Evolutionary conservation across 139 green algal species (phyloP).

Genomic region (Trebouxia sp.): DNA sequence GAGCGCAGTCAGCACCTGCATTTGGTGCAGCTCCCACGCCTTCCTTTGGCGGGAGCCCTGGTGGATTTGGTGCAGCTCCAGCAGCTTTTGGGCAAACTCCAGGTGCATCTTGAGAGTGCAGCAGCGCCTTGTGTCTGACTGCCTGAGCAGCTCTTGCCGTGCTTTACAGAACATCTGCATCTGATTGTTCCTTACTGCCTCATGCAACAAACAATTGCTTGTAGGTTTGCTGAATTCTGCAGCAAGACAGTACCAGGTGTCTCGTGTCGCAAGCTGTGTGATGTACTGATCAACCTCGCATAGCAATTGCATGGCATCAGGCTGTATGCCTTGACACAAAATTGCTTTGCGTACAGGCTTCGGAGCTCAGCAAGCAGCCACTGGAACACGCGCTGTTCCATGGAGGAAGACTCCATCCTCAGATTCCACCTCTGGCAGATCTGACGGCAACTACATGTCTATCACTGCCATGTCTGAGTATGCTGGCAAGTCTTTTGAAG

Average conservation of each 20-base stretch:
- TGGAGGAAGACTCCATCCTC: slow-evolving; percentile 69
- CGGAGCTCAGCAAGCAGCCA: background rate
- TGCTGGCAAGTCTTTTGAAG: slow-evolving; percentile 76
- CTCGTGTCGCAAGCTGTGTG: too few relatives aligned
- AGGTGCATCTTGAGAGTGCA: background rate
- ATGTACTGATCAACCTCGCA: too few relatives aligned
- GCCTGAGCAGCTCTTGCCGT: too few relatives aligned
- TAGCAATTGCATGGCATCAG: too few relatives aligned
- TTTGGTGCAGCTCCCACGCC: background rate
- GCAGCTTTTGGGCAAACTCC: background rate
- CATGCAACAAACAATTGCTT: too few relatives aligned
- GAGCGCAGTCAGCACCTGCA: too few relatives aligned
- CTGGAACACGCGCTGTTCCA: slow-evolving; percentile 54
- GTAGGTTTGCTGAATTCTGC: too few relatives aligned
- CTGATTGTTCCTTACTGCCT: too few relatives aligned
- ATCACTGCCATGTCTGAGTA: slow-evolving; percentile 87
- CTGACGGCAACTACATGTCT: slow-evolving; percentile 55
- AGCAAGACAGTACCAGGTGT: too few relatives aligned
- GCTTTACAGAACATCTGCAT: too few relatives aligned
- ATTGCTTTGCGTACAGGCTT: slow-evolving; percentile 31
- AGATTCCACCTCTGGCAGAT: slow-evolving; percentile 4
- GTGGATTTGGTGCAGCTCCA: slow-evolving; percentile 1
- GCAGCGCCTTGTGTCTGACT: too few relatives aligned
- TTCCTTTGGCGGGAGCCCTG: slow-evolving; percentile 21
- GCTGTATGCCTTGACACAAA: background rate